Conservation (phyloP, 176 grass and related monocot genomes). For the Dactylis glomerata region DNA sequence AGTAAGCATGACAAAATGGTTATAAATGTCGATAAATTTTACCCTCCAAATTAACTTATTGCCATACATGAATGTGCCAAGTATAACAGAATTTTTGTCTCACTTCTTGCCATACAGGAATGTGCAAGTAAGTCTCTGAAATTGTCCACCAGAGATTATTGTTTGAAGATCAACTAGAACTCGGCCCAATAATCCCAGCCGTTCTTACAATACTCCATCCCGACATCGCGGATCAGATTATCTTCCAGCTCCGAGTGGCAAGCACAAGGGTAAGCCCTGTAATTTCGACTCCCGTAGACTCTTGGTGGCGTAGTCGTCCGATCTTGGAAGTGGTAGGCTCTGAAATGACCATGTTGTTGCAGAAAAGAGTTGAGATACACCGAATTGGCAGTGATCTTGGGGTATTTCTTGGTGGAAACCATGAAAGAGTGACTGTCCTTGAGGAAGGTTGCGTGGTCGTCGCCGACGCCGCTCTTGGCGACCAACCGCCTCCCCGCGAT, state of each 20-base stretch:
- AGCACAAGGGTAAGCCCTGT: background rate
- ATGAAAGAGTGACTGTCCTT: background rate
- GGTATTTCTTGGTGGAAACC: background rate
- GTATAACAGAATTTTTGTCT: no score
- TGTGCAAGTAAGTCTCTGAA: no score
- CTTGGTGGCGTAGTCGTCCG: background rate
- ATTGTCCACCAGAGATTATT: no score
- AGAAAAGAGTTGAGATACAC: background rate
- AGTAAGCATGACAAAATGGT: no score
- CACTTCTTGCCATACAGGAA: no score
- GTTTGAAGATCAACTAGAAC: no score
- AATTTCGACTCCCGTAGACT: background rate
- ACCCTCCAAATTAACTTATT: no score
- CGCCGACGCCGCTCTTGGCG: background rate
- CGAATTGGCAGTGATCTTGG: background rate
- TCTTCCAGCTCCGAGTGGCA: slow-evolving; percentile 17
- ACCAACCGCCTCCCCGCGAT: background rate
- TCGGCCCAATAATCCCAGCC: no score
- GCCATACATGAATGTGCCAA: no score
- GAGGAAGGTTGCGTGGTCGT: background rate
- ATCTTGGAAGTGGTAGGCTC: background rate
- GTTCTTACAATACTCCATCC: no score
- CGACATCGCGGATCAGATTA: background rate
- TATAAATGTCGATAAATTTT: no score
- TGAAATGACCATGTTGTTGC: background rate